These are phyloP conservation scores for Skeletonema marinoi DNA, from an alignment of 108 stramenopile species.

Conservation along the genomic window DNA sequence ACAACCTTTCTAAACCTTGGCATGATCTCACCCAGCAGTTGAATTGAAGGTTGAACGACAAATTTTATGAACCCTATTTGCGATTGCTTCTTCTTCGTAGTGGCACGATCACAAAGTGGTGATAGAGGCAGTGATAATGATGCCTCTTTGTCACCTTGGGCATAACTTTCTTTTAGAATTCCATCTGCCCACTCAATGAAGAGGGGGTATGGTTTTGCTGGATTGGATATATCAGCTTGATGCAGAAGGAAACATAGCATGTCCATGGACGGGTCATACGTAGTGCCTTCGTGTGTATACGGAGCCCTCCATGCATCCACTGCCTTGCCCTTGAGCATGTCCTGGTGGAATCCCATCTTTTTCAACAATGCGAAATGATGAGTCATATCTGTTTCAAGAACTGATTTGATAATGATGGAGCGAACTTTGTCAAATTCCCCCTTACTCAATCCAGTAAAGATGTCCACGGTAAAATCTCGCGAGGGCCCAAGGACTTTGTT, in stretches of 20 bases:
- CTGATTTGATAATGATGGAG: constrained; percentile 45
- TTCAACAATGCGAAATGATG: constrained; percentile 54
- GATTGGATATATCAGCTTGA: constrained; percentile 78
- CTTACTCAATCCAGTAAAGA: constrained; percentile 31
- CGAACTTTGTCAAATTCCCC: constrained; percentile 37
- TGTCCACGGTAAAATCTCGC: constrained; percentile 38
- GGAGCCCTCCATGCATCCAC: constrained; percentile 15
- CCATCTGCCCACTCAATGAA: constrained; percentile 67
- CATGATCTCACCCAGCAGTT: constrained; percentile 26
- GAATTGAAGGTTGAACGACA: constrained; percentile 67
- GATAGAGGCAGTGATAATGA: constrained; percentile 60
- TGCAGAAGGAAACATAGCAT: constrained; percentile 64
- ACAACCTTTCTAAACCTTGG: constrained; percentile 32
- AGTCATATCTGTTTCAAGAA: constrained; percentile 70
- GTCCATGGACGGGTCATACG: constrained; percentile 22
- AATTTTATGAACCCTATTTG: constrained; percentile 89
- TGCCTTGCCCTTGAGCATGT: constrained; percentile 15
- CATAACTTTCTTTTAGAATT: constrained; percentile 64
- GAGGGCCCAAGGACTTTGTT: constrained; percentile 33
- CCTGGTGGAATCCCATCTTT: constrained; percentile 33
- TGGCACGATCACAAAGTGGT: constrained; percentile 69
- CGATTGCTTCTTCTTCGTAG: constrained; percentile 59
- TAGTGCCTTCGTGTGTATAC: constrained; percentile 18
- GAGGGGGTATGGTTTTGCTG: constrained; percentile 57
- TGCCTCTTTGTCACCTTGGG: constrained; percentile 75